Base-by-base conservation (phyloP, 2,329 filamentous ascomycete species). In the Monosporascus ibericus region DNA sequence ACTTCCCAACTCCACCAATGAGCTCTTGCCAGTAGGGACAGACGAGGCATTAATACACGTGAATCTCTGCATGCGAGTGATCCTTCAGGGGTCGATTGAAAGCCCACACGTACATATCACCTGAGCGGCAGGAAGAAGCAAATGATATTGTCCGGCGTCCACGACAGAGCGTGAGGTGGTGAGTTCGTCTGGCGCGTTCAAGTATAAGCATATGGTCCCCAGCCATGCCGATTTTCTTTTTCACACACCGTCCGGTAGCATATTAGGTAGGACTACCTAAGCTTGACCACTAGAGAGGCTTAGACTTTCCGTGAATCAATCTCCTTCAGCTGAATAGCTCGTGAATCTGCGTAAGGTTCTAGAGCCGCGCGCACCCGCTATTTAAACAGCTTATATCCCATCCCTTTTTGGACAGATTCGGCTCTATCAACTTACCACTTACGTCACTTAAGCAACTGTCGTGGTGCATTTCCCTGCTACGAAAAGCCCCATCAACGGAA, bases 1-100 rank as follows among this genome's bases (percentile, higher is more conserved):
- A 18, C 24, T 50, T 52, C 15, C 46, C 55, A 49, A 48, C 42
- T 40, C 51, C 55, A 58, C 57, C 55, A 57, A 57, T 53, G 37
- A 54, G 53, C 55, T 52, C 49, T 47, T 42, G 55, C 52, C 57
- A 50, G 53, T 48, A 47, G 47, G 48, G 49, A 47, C 48, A 44
- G 22, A 37, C 46, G 46, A 42, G 48, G 20, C 48, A 50, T 51
- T 44, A 50, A 51, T 38, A 36, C 25, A 50, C 38, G 27, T 46
- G 42, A 27, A 46, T 46, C 47, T 58, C 24, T 18, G 18, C 39
- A n/a, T 42, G 39, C 18, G 22, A 42, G 39, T 42, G 39, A 42
- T 42, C 39, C 9, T 42, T 14, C 18, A 20, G 39, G 8, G 18
- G n/a, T 14, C 20, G 39, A 14, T 42, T 20, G 6, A 9, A 42